Percentiles rank a stretch among this genome's conserved stretches.
These are phyloP conservation scores for Spiraea crenata DNA, from an alignment of 331 rosid species.

Conservation along the genomic window DNA sequence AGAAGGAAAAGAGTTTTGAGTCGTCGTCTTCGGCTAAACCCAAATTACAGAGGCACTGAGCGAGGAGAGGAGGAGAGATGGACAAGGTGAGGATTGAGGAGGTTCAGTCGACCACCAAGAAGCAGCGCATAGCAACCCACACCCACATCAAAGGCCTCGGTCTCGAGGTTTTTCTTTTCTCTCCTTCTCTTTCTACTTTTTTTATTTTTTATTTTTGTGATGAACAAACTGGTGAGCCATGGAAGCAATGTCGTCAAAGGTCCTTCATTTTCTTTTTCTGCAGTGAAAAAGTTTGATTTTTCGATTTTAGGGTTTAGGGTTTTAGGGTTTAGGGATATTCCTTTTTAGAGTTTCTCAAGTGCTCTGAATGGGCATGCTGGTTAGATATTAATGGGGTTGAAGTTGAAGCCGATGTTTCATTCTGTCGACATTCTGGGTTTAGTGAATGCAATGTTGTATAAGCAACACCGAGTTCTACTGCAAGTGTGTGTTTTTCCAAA, in stretches of 20 bases:
- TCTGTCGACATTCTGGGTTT: neutral
- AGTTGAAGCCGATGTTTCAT: neutral
- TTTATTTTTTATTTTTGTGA: too few relatives aligned
- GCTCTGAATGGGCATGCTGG: neutral
- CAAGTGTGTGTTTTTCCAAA: neutral
- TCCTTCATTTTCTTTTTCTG: too few relatives aligned
- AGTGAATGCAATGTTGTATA: neutral
- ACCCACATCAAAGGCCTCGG: slow-evolving; percentile 97
- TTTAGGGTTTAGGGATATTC: slow-evolving; percentile 1
- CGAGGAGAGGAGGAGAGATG: slow-evolving; percentile 22
- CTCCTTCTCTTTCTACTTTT: neutral
- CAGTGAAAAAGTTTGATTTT: neutral
- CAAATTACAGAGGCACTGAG: too few relatives aligned
- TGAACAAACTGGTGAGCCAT: neutral
- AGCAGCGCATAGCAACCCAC: slow-evolving; percentile 91
- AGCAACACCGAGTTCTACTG: neutral
- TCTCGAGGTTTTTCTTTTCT: slow-evolving; percentile 57
- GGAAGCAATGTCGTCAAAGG: too few relatives aligned
- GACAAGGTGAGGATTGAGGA: slow-evolving; percentile 87
- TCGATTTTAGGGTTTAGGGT: slow-evolving; percentile 25
- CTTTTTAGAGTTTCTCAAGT: neutral
- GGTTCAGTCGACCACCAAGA: slow-evolving; percentile 90
- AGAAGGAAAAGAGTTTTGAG: too few relatives aligned
- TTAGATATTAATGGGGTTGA: neutral
- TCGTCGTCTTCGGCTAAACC: too few relatives aligned